phyloP scores from a whole-genome alignment of 2,329 filamentous ascomycete genomes.

The Beauveria sp. region DNA sequence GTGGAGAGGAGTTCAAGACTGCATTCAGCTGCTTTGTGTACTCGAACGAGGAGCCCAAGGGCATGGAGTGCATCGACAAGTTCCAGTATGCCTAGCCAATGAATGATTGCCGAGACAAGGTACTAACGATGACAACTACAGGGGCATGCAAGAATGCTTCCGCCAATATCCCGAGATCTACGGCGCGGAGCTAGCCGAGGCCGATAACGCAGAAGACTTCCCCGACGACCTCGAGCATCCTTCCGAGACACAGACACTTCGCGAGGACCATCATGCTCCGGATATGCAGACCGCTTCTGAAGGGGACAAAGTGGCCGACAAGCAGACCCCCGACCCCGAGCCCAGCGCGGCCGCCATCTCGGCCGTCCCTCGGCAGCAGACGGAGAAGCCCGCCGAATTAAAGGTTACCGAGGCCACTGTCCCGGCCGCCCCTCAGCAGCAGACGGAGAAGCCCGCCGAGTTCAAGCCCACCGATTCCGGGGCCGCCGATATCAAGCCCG shows the following conservation, averaged over 20 bases:
- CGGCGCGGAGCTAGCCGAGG: constrained; percentile 76
- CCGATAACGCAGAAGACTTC: constrained; percentile 41
- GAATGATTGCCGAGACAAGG: neutral
- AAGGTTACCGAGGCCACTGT: neutral
- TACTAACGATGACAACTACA: constrained; percentile 33
- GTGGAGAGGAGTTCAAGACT: constrained; percentile 88
- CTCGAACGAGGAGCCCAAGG: constrained; percentile 90
- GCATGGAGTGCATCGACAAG: constrained; percentile 94
- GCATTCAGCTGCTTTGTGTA: constrained; percentile 99
- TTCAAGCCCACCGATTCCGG: neutral
- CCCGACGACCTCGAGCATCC: constrained; percentile 13
- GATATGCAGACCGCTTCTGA: neutral
- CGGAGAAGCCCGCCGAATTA: neutral
- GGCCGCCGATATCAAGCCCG: neutral
- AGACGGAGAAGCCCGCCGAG: neutral
- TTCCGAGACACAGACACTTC: neutral
- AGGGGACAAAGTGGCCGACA: neutral
- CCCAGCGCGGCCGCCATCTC: neutral
- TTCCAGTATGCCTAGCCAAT: constrained; percentile 64
- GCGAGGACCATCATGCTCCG: neutral
- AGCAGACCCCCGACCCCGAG: neutral
- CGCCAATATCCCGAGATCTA: constrained; percentile 87
- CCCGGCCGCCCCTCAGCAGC: neutral
- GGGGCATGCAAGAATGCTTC: constrained; percentile 97
- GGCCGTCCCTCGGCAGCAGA: neutral